A percentile compares a stretch with the other conserved stretches of the same genome.
Conservation (phyloP, 331 rosid genomes). For the Pyracantha coccinea region DNA sequence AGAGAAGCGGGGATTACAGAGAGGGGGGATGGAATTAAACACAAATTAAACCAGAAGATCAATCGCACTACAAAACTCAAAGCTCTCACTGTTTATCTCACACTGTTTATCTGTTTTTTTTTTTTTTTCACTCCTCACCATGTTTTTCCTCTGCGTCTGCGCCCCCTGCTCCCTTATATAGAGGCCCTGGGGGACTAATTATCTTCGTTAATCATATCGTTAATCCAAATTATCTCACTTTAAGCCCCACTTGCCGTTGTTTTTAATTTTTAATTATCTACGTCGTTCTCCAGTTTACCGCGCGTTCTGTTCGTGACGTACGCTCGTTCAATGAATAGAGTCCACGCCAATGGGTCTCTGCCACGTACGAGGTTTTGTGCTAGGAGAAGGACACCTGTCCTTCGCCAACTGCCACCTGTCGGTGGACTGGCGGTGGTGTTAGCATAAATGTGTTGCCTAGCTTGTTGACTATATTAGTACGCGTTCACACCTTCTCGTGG, state of each 20-base stretch:
- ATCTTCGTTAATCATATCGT: constrained; percentile 13
- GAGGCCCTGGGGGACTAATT: constrained; percentile 1
- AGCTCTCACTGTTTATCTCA: too few relatives aligned
- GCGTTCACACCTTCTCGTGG: constrained; percentile 25
- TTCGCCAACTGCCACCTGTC: constrained; percentile 28
- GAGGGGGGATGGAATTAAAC: constrained; percentile 6
- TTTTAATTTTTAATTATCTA: not conserved
- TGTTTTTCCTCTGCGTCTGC: constrained; percentile 6
- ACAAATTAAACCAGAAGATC: not conserved
- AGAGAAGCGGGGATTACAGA: constrained; percentile 90
- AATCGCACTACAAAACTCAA: not conserved
- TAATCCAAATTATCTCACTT: constrained; percentile 24
- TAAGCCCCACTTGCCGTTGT: constrained; percentile 8
- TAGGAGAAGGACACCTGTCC: constrained; percentile 30
- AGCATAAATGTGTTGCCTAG: constrained; percentile 8
- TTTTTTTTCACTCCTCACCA: constrained; percentile 52
- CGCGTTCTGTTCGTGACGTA: constrained; percentile 11
- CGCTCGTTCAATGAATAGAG: not conserved
- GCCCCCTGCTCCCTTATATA: constrained; percentile 28
- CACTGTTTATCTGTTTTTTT: not conserved
- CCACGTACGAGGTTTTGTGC: not conserved
- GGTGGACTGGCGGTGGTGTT: constrained; percentile 10
- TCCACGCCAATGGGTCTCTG: accelerated
- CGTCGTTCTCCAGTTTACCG: constrained; percentile 1
- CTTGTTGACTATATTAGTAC: constrained; percentile 30